Conservation (phyloP, 768 basidiomycete species). For the Tephrocybe sp. region DNA sequence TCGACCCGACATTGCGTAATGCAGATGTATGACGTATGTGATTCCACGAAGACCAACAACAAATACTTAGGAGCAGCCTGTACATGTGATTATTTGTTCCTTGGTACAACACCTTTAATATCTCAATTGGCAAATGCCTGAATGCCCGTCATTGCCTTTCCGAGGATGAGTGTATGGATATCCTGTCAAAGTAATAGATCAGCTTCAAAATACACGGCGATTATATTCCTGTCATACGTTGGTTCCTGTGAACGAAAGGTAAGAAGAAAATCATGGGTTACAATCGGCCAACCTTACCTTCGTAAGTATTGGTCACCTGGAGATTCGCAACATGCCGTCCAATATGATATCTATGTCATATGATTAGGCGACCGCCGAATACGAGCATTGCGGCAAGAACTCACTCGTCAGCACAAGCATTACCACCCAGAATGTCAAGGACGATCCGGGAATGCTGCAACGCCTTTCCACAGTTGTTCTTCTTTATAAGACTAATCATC, state of each 20-base stretch:
- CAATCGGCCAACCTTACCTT: constrained; percentile 49
- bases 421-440: constrained; percentile 91
- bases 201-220: constrained; percentile 10
- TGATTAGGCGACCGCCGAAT: neutral
- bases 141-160: constrained; percentile 89
- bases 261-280: neutral
- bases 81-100: too few species aligned
- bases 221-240: constrained; percentile 44
- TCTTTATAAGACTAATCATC: constrained; percentile 94
- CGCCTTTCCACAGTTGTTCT: constrained; percentile 95
- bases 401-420: constrained; percentile 91
- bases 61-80: neutral
- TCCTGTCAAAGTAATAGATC: constrained; percentile 49
- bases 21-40: constrained; percentile 57
- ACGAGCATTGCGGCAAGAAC: neutral
- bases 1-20: constrained; percentile 72
- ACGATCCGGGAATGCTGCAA: constrained; percentile 78
- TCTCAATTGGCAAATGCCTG: constrained; percentile 89
- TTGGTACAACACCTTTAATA: too few species aligned
- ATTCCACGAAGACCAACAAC: neutral
- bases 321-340: constrained; percentile 94
- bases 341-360: constrained; percentile 72
- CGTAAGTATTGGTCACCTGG: constrained; percentile 96
- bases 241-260: constrained; percentile 42
- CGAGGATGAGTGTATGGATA: constrained; percentile 89